A percentile compares a stretch with the other conserved stretches of the same genome.
phyloP scores from a whole-genome alignment of 805 yeast genomes.

The Cyberlindnera mrakii region DNA sequence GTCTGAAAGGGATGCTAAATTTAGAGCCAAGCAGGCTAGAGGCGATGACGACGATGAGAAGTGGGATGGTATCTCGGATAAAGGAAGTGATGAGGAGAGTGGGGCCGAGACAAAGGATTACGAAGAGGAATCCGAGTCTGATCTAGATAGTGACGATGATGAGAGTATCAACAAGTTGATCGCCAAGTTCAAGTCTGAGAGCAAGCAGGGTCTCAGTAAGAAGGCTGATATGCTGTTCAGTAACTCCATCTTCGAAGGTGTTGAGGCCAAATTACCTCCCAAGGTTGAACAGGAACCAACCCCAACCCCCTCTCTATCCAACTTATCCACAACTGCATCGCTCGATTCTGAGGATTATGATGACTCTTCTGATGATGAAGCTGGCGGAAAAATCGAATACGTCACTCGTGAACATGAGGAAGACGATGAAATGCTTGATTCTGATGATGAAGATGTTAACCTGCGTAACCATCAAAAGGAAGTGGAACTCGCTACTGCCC shows the following conservation, averaged over 20 bases:
- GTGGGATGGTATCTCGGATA: constrained; percentile 70
- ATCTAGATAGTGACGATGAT: constrained; percentile 59
- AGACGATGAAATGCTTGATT: constrained; percentile 32
- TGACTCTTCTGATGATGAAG: constrained; percentile 18
- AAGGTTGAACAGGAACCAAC: constrained; percentile 6
- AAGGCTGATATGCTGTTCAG: constrained; percentile 42
- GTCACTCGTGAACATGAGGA: constrained; percentile 38
- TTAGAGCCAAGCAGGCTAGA: constrained; percentile 63
- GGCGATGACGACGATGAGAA: constrained; percentile 71
- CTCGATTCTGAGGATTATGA: constrained; percentile 18
- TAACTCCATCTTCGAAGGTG: constrained; percentile 48
- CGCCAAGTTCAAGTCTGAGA: constrained; percentile 47
- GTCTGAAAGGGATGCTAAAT: constrained; percentile 64
- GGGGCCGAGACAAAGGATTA: constrained; percentile 35
- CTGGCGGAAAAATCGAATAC: constrained; percentile 36
- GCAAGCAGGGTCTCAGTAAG: constrained; percentile 29
- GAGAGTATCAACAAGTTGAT: constrained; percentile 59
- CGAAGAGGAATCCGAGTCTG: constrained; percentile 27
- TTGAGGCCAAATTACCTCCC: constrained; percentile 30
- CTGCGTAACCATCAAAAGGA: constrained; percentile 50
- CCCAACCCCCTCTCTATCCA: constrained; percentile 9
- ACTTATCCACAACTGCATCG: constrained; percentile 18
- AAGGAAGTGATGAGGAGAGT: constrained; percentile 30
- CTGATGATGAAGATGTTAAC: constrained; percentile 44
- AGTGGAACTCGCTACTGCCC: constrained; percentile 83